These are phyloP conservation scores for Flaveria trinervia DNA, from an alignment of 129 eudicot genomes.

Conservation along the genomic window DNA sequence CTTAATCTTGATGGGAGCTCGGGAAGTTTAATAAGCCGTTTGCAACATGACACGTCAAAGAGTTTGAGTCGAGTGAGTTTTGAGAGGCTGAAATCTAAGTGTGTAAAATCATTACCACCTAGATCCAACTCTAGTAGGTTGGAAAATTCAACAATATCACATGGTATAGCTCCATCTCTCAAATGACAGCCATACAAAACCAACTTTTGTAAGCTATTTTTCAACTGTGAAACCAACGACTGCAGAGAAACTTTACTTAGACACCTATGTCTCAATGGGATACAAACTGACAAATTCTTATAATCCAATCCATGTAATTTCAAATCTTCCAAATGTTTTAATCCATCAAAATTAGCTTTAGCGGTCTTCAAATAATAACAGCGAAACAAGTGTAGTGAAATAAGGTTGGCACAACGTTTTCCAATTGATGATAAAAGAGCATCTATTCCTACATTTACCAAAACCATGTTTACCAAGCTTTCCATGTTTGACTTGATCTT, in stretches of 20 bases:
- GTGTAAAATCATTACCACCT: background rate
- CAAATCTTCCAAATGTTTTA: background rate
- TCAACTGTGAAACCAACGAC: background rate
- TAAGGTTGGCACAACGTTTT: background rate
- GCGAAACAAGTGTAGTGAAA: background rate
- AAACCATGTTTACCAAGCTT: background rate
- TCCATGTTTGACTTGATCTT: background rate
- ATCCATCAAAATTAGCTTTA: background rate
- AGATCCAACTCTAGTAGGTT: background rate
- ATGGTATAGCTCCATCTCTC: background rate
- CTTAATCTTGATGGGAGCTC: background rate
- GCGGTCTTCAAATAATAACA: background rate
- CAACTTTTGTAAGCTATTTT: background rate
- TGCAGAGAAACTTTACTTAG: background rate
- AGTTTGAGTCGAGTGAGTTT: background rate
- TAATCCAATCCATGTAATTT: background rate
- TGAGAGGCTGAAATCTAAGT: background rate
- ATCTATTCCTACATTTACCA: background rate
- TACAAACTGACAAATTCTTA: background rate
- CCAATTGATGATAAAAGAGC: background rate
- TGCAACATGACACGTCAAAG: background rate
- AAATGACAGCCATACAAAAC: background rate
- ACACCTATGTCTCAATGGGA: background rate
- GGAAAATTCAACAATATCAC: background rate
- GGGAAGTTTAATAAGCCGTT: background rate